Evolutionary conservation across 306 rosid genomes (phyloP), one percentile per base, ranked within the genome.

Genomic region (Inga laurina): DNA sequence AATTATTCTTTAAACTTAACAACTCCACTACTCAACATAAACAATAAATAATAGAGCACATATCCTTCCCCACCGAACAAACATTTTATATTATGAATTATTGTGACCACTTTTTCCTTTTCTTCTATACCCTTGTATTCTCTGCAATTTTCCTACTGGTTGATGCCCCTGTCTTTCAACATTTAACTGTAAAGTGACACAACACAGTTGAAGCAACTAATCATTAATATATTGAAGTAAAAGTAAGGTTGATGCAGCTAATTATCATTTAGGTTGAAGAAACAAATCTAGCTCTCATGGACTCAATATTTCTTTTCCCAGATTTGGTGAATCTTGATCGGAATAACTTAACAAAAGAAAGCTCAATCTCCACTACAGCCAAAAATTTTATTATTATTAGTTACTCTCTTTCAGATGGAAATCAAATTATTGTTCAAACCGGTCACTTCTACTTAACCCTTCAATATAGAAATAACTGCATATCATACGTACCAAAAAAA

Each of bases 21-120:
- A 85, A 87, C 77, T 76, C 86, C 86, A 88, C 85, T 66, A 88
- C 85, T 66, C 86, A 87, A 61, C 70, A 79, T 71, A 72, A 83
- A 83, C 82, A 57, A 79, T 71, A 72, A 83, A 83, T 83, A 57
- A 79, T 79, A 49, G 49, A 84, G 45, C 77, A 43, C 75, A 43
- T 88, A 72, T 86, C 85, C 81, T 81, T 82, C 49, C 39, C 39
- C 74, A 74, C 81, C 73, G 82, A 83, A 78, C 81, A 75, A 77
- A 80, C 78, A 22, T 35, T 43, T 79, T 79, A 75, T 74, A 72
- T 45, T 62, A 30, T 78, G 67, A 81, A 62, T 65, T 69, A 66
- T 77, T 79, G 67, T 72, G 35, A 24, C 57, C 75, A 48, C 84
- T 85, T 70, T 59, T 61, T 34, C 13, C 43, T 14, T 67, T 79